Percentiles rank a stretch among this genome's conserved stretches.
These are phyloP conservation scores for Tulasnella sp. DNA, from an alignment of 768 basidiomycete species.

Conservation along the genomic window DNA sequence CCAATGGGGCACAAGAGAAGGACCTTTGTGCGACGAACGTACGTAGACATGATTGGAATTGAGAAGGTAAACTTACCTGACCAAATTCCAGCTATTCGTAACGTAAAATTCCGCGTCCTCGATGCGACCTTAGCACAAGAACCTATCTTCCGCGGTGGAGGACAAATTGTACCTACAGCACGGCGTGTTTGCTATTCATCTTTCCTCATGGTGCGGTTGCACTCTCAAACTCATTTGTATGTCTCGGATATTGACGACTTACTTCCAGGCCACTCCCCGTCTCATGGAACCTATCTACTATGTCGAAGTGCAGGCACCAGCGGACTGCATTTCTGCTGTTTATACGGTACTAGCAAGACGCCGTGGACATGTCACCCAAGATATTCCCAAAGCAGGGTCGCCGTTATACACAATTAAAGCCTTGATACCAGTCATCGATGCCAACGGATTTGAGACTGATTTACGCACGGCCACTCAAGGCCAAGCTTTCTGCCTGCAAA, in stretches of 20 bases:
- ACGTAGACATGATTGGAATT: conserved; percentile 30
- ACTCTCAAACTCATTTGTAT: background rate
- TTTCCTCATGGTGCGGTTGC: conserved; percentile 73
- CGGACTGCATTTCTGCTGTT: conserved; percentile 96
- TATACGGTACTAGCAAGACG: conserved; percentile 98
- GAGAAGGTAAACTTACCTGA: background rate
- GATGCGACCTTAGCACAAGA: conserved; percentile 89
- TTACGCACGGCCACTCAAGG: conserved; percentile 95
- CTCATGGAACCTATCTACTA: conserved; percentile 97
- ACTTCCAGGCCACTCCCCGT: conserved; percentile 78
- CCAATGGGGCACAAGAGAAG: conserved; percentile 98
- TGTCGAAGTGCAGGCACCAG: conserved; percentile 98
- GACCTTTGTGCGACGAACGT: conserved; percentile 98
- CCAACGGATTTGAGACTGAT: conserved; percentile 98
- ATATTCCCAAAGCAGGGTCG: conserved; percentile 95
- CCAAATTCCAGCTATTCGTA: conserved; percentile 69
- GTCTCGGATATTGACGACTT: background rate
- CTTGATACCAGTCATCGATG: conserved; percentile 94
- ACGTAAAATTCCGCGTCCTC: conserved; percentile 93
- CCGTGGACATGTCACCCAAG: conserved; percentile 97
- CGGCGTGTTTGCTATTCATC: conserved; percentile 98
- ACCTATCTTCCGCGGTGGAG: conserved; percentile 95
- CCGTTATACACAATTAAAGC: conserved; percentile 98
- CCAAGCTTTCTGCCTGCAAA: conserved; percentile 96
- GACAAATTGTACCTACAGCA: conserved; percentile 98